Percentiles rank a stretch among this genome's conserved stretches.
These are phyloP conservation scores for Sugiyamaella castrensis DNA, from an alignment of 1,139 yeast species.

Conservation along the genomic window DNA sequence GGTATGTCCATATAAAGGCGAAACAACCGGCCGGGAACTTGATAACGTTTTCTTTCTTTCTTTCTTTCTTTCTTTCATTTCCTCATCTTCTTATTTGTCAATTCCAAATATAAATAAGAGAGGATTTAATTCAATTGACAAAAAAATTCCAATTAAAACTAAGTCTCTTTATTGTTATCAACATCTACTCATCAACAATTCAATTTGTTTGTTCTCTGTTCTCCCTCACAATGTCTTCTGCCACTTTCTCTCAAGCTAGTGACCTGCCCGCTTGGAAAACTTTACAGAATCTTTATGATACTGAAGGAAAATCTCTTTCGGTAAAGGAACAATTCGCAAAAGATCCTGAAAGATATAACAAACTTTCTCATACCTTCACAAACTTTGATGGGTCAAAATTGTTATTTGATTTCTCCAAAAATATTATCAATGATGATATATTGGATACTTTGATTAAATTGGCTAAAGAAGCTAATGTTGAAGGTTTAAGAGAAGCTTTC, in stretches of 20 bases:
- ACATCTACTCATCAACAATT: no score
- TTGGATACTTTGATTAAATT: conserved; percentile 62
- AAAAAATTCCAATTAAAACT: no score
- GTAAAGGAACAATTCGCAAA: conserved; percentile 73
- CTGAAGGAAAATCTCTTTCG: conserved; percentile 63
- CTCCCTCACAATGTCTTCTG: conserved; percentile 4
- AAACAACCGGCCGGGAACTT: no score
- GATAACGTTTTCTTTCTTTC: no score
- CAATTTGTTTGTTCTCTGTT: no score
- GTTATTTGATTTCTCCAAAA: conserved; percentile 92
- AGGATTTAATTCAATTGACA: no score
- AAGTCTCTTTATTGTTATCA: no score
- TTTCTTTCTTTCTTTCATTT: no score
- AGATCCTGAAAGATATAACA: conserved; percentile 72
- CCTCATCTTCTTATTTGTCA: no score
- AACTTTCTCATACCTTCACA: conserved; percentile 70
- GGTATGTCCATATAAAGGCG: no score
- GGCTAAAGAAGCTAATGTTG: conserved; percentile 89
- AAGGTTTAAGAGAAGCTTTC: conserved; percentile 82
- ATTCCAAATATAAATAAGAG: no score
- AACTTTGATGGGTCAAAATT: conserved; percentile 86
- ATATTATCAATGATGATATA: conserved; percentile 83
- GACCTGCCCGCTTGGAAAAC: conserved; percentile 84
- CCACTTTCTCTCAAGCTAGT: conserved; percentile 62
- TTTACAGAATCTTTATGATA: conserved; percentile 66